Base-by-base conservation (phyloP, 139 green algal species). In the Mesotaenium endlicherianum region DNA sequence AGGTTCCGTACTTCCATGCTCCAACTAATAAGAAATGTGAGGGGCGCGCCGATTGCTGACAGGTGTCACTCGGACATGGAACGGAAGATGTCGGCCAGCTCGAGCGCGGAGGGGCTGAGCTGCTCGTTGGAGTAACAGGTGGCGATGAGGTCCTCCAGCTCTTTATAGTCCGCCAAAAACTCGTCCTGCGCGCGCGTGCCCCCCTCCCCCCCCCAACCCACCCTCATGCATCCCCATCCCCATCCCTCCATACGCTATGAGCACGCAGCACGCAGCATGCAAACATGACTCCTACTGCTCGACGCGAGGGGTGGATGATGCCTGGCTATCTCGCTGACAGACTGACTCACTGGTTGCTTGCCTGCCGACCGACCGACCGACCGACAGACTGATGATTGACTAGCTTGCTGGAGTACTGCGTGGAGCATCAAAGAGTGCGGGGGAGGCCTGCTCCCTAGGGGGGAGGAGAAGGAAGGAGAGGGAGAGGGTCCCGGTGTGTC, bases 121-220 rank as follows among this genome's bases (percentile, higher is more conserved):
- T n/a, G 38, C 41, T 85, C 78, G 6, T 41, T 70, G n/a, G 78
- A 20, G 49, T 85, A 85, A 47, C 78, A 85, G 20, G 67, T 39
- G 16, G 60, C 68, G 16, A 85, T 36, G 30, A 85, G 20, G 5
- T 30, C 47, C 78, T 85, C 78, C 45, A 85, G 17, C 14, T 77
- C 36, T 26, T 67, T 20, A 36, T 80, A 85, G 2, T 77, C 17
- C 36, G 45, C 68, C 60, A 85, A 39, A 2, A 85, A 79, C 34
- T 31, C 49, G 36, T 85, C 78, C 78, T 80, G 72, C 41, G 14
- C 36, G 57, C 26, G 20, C 57, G 26, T 69, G 3, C 17, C 6
- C 57, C 26, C 17, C 16, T 31, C 47, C 47, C 47, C 47, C 47
- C 47, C 47, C 47, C 47, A 8, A 8, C 47, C 47, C 47, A 8